phyloP scores from a whole-genome alignment of 176 grass and related monocot species.

The Raddia guianensis region DNA sequence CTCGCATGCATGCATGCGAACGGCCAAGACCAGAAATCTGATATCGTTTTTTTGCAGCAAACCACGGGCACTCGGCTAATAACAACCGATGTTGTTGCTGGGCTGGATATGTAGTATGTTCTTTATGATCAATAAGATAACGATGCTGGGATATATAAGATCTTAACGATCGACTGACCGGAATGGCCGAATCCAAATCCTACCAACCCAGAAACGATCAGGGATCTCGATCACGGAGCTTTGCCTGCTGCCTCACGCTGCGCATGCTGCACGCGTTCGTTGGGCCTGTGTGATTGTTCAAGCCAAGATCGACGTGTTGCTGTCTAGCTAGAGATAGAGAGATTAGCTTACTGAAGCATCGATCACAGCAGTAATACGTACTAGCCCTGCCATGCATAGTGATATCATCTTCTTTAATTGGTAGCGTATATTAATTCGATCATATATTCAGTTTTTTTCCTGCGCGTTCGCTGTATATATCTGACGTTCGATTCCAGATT shows the following conservation, averaged over 20 bases:
- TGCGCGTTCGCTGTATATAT: neutral
- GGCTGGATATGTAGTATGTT: too few relatives aligned
- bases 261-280: neutral
- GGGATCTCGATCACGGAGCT: neutral
- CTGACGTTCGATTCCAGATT: neutral
- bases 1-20: too few relatives aligned
- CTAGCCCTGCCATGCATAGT: neutral
- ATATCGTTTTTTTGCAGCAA: too few relatives aligned
- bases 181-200: too few relatives aligned
- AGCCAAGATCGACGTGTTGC: neutral
- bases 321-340: neutral
- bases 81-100: too few relatives aligned
- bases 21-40: too few relatives aligned
- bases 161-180: too few relatives aligned
- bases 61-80: too few relatives aligned
- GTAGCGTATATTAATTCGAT: neutral
- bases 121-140: too few relatives aligned
- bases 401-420: neutral
- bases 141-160: too few relatives aligned
- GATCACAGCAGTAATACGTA: neutral
- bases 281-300: neutral
- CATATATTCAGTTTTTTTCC: neutral
- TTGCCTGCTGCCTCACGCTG: neutral
- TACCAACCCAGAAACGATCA: neutral
- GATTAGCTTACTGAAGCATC: neutral